Evolutionary conservation across 306 rosid genomes (phyloP).

Genomic region (Fragaria ananassa): DNA sequence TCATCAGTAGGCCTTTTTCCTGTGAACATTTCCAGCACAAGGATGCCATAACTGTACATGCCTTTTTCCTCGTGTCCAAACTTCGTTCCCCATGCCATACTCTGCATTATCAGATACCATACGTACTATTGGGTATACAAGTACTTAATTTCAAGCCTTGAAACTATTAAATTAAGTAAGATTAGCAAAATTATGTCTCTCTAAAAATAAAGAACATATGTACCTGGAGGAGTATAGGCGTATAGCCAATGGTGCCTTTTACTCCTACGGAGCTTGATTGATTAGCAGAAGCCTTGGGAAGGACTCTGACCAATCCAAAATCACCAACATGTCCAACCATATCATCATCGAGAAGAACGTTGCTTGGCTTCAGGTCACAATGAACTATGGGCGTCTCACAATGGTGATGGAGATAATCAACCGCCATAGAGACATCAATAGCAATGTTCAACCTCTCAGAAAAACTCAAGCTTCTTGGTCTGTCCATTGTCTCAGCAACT

Average conservation of each 20-base stretch:
- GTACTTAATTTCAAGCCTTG: neutral
- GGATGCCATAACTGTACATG: conserved; percentile 31
- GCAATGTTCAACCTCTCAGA: conserved; percentile 25
- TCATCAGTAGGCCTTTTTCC: conserved; percentile 18
- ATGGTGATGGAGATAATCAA: conserved; percentile 34
- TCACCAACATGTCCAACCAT: conserved; percentile 37
- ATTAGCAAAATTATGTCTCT: too few relatives aligned
- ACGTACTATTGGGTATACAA: too few relatives aligned
- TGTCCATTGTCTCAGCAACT: neutral
- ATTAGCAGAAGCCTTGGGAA: neutral
- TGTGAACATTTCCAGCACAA: conserved; percentile 22
- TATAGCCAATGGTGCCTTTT: conserved; percentile 37
- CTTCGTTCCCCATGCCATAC: conserved; percentile 27
- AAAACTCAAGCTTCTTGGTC: conserved; percentile 17
- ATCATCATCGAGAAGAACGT: conserved; percentile 26
- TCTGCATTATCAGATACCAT: neutral
- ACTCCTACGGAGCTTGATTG: conserved; percentile 3
- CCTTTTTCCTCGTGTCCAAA: too few relatives aligned
- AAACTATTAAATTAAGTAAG: neutral
- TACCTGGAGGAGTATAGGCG: conserved; percentile 36
- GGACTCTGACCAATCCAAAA: conserved; percentile 29
- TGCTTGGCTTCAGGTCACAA: conserved; percentile 35
- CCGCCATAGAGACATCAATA: conserved; percentile 31
- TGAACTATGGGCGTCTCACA: conserved; percentile 32
- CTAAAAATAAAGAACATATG: too few relatives aligned